phyloP scores from a whole-genome alignment of 768 basidiomycete species.

The Neoboletus magnificus region DNA sequence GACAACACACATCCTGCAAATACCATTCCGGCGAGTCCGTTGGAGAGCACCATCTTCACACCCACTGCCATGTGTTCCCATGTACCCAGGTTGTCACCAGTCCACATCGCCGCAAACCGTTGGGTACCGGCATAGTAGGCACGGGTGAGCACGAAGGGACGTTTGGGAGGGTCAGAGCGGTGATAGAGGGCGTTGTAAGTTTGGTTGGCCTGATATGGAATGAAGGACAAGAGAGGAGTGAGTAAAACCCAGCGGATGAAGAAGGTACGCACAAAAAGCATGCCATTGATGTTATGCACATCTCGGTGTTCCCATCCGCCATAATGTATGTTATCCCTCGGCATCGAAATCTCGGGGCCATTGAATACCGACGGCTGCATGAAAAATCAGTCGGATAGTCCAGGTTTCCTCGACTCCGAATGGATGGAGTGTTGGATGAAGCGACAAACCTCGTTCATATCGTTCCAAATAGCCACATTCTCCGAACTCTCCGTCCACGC shows the following conservation, averaged over 20 bases:
- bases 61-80: constrained; percentile 98
- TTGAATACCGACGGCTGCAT: constrained; percentile 95
- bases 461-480: constrained; percentile 94
- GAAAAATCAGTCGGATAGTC: constrained; percentile 6
- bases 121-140: constrained; percentile 96
- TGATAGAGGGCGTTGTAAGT: constrained; percentile 77
- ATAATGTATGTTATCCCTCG: constrained; percentile 74
- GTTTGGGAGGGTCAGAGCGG: constrained; percentile 69
- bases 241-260: background rate
- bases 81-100: constrained; percentile 94
- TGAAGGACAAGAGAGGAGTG: background rate
- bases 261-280: constrained; percentile 69
- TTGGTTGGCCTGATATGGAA: constrained; percentile 61
- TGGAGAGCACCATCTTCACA: constrained; percentile 88
- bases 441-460: constrained; percentile 90
- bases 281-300: constrained; percentile 95
- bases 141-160: constrained; percentile 95
- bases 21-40: constrained; percentile 85
- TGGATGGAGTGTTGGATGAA: background rate
- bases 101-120: constrained; percentile 97
- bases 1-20: constrained; percentile 79
- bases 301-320: constrained; percentile 99
- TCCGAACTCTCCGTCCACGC: constrained; percentile 79
- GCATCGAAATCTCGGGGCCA: constrained; percentile 91
- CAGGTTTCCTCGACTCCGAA: background rate